Evolutionary conservation across 495 filamentous ascomycete species (phyloP), one percentile per base, ranked within the genome.

Genomic region (Tuber umbilicatum): DNA sequence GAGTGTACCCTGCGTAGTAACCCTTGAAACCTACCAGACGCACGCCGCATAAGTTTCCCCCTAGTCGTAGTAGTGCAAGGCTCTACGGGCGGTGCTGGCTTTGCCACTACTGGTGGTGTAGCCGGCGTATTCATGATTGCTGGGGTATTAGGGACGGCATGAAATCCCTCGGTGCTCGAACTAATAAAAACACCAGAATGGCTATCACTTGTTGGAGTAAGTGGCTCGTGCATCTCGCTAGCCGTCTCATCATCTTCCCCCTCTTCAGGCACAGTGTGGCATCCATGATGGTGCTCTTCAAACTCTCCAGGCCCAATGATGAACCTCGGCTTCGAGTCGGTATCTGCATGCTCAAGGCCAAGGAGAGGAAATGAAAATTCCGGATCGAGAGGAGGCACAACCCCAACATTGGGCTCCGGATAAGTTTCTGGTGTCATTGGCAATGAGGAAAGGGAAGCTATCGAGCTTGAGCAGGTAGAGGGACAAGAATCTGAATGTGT

Each of bases 381-480:
- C 35, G 80, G 75, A 69, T 81, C 76, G 17, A 81, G 79, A n/a
- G 80, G 71, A 31, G 80, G 80, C 42, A 81, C 80, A 60, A 81
- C 70, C 17, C 68, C 70, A n/a, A 71, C 73, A n/a, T 74, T 79
- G 7, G 71, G 72, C 70, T 81, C 80, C 40, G 80, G 80, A 50
- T 79, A 79, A 16, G 79, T 79, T 76, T 82, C 81, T 19, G 80
- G 81, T 55, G 81, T 81, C 81, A 82, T 80, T 73, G 78, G 78
- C 68, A 81, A 69, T 31, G 78, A 80, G 45, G 78, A 78, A 73
- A 80, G 42, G 31, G 81, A 82, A 69, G 74, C 73, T 75, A 82
- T 76, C 10, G 80, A 82, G 78, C 81, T 82, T 47, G 81, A 82
- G 68, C 78, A 82, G 72, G 80, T 81, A 37, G 81, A 82, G 45